Percentiles rank a stretch among this genome's conserved stretches.
These are phyloP conservation scores for Paratinospora sagittata DNA, from an alignment of 164 flowering plant species.

Conservation along the genomic window DNA sequence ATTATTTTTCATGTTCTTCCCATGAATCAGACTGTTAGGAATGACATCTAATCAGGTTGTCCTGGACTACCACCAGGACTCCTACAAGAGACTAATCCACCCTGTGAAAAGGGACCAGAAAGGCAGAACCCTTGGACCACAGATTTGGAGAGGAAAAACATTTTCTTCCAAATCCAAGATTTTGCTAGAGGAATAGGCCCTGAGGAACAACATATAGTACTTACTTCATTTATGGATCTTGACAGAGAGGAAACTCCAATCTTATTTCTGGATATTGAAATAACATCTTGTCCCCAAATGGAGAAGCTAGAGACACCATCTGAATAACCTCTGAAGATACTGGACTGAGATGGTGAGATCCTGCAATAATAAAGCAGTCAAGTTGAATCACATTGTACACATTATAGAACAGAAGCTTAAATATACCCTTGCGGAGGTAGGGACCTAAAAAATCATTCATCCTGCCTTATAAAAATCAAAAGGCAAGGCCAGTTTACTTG, in stretches of 20 bases:
- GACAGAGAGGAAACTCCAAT: conserved; percentile 80
- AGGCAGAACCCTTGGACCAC: no score
- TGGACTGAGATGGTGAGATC: conserved; percentile 47
- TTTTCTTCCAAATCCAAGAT: neutral
- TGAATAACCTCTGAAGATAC: conserved; percentile 61
- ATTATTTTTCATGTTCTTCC: no score
- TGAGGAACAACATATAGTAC: conserved; percentile 13
- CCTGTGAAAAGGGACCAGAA: no score
- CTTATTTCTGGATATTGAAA: conserved; percentile 76
- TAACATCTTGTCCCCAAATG: conserved; percentile 87
- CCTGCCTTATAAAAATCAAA: neutral
- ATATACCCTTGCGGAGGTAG: neutral
- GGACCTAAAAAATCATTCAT: neutral
- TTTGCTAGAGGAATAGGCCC: neutral
- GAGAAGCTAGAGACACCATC: conserved; percentile 82
- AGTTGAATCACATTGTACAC: neutral
- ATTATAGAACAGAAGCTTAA: neutral
- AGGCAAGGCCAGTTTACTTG: no score
- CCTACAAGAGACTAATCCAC: no score
- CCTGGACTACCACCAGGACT: no score
- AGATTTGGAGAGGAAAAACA: neutral
- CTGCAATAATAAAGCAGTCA: conserved; percentile 32
- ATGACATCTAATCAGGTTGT: no score
- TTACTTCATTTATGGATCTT: conserved; percentile 56
- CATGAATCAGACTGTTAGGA: no score